Percentiles rank a stretch among this genome's conserved stretches.
These are phyloP conservation scores for Pseudopithomyces maydicus DNA, from an alignment of 2,329 filamentous ascomycete genomes.

Conservation along the genomic window DNA sequence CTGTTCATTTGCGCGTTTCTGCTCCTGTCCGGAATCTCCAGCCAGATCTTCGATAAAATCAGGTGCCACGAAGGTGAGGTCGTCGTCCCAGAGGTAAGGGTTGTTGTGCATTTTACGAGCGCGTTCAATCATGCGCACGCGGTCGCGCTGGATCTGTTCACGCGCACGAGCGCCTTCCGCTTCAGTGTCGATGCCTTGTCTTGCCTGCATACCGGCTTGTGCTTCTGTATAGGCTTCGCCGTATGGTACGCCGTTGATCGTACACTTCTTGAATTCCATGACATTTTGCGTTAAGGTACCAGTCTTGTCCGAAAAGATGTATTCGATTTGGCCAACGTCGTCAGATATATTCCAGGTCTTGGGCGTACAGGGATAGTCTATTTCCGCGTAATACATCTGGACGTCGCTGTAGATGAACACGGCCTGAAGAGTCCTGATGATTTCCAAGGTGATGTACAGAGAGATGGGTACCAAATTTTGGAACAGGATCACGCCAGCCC, in stretches of 20 bases:
- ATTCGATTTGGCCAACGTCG: slow-evolving; percentile 96
- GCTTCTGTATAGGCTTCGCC: slow-evolving; percentile 98
- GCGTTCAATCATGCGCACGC: slow-evolving; percentile 71
- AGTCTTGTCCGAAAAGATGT: slow-evolving; percentile 97
- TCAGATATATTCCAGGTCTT: slow-evolving; percentile 99
- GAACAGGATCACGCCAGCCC: slow-evolving; percentile 91
- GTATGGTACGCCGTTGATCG: slow-evolving; percentile 93
- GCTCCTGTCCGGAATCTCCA: slow-evolving; percentile 76
- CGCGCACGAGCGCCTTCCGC: slow-evolving; percentile 74
- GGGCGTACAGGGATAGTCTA: slow-evolving; percentile 93
- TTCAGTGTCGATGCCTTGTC: slow-evolving; percentile 84
- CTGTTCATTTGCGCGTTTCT: slow-evolving; percentile 77
- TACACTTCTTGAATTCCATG: slow-evolving; percentile 99
- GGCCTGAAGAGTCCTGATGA: slow-evolving; percentile 89
- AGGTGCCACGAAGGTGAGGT: slow-evolving; percentile 89
- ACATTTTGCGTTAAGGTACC: slow-evolving; percentile 90
- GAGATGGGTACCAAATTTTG: slow-evolving; percentile 99
- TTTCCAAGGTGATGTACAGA: slow-evolving; percentile 95
- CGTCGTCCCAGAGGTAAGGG: slow-evolving; percentile 86
- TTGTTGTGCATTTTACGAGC: slow-evolving; percentile 84
- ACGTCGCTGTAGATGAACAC: slow-evolving; percentile 97
- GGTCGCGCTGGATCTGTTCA: slow-evolving; percentile 79
- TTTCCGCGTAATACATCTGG: slow-evolving; percentile 94
- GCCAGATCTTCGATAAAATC: slow-evolving; percentile 84
- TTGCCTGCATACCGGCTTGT: slow-evolving; percentile 92